Conservation (phyloP, 495 filamentous ascomycete species). For the Hyaloscypha variabilis region DNA sequence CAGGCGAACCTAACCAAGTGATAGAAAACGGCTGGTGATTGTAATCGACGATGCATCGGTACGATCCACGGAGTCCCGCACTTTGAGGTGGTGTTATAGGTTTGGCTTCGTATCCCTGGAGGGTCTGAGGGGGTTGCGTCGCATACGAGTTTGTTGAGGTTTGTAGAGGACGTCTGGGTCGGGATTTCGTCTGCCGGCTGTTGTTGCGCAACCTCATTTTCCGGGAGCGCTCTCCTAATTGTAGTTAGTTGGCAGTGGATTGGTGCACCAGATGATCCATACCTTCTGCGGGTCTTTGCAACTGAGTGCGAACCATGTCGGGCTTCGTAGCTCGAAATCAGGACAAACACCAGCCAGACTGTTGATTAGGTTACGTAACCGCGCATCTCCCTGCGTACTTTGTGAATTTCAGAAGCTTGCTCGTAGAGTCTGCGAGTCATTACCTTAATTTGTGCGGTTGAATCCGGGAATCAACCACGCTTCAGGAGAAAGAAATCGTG, state of each 20-base stretch:
- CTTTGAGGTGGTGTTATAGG: constrained; percentile 16
- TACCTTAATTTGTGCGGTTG: no score
- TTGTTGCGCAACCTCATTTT: constrained; percentile 7
- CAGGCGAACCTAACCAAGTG: no score
- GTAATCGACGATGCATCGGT: constrained; percentile 10
- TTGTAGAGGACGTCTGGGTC: constrained; percentile 5
- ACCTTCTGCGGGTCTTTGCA: constrained; percentile 21
- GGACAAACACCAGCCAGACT: constrained; percentile 13
- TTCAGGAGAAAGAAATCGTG: no score
- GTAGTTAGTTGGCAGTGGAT: constrained; percentile 7
- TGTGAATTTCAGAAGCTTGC: no score
- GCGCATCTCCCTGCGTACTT: no score
- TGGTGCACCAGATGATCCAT: constrained; percentile 17
- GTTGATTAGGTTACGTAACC: constrained; percentile 19
- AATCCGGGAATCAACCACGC: no score
- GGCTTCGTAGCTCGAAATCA: constrained; percentile 23
- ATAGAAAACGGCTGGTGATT: neutral
- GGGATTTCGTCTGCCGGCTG: constrained; percentile 11
- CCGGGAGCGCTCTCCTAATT: constrained; percentile 6
- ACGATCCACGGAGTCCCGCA: constrained; percentile 9
- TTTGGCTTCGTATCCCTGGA: constrained; percentile 4
- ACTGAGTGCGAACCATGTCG: constrained; percentile 21
- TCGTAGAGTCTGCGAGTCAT: no score
- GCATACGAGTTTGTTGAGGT: constrained; percentile 6
- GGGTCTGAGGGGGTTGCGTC: constrained; percentile 10